Evolutionary conservation across 495 filamentous ascomycete genomes (phyloP), one percentile per base, ranked within the genome.

Genomic region (Penicillium argentinense): DNA sequence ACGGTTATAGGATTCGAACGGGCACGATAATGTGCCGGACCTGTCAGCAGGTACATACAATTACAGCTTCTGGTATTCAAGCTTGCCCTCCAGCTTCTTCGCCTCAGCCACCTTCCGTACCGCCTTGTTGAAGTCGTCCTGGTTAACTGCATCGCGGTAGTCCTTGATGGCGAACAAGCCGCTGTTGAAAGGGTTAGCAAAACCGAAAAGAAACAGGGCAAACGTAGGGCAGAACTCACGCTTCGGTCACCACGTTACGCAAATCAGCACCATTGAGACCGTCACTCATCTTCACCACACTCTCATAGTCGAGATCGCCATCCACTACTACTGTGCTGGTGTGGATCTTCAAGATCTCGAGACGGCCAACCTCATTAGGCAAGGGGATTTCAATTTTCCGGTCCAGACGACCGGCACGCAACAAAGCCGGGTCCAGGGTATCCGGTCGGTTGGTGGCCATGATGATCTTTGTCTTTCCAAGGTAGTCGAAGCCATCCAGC

Each of bases 381-480:
- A 99, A 75, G 23, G 95, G 91, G 56, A 99, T 97, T 76, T 99
- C 95, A 60, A 99, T 93, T 80, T 99, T 99, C 47, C 95, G 80
- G 66, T 99, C 95, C 54, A 99, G 73, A 60, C 95, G 85, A 48
- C 95, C 95, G 16, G 95, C 95, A 69, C 95, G 83, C 41, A 99
- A 74, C 46, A 99, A 75, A 8, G 95, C 95, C 8, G 95, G 95
- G 64, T 99, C 95, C 14, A 99, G 82, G 2, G 95, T 99, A 67
- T 99, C 95, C 11, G 95, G 95, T 66, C 95, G 81, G 76, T 99
- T 99, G 25, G 95, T 99, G 21, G 95, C 95, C 95, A 99, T 99
- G 74, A 97, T 99, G 70, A 99, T 99, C 76, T 99, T 99, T 17
- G 95, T 99, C 79, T 97, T 95, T 45, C 95, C 95, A 4, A 99